These are phyloP conservation scores for Ceratocystiopsis minuta DNA, from an alignment of 2,329 filamentous ascomycete genomes.

Conservation along the genomic window DNA sequence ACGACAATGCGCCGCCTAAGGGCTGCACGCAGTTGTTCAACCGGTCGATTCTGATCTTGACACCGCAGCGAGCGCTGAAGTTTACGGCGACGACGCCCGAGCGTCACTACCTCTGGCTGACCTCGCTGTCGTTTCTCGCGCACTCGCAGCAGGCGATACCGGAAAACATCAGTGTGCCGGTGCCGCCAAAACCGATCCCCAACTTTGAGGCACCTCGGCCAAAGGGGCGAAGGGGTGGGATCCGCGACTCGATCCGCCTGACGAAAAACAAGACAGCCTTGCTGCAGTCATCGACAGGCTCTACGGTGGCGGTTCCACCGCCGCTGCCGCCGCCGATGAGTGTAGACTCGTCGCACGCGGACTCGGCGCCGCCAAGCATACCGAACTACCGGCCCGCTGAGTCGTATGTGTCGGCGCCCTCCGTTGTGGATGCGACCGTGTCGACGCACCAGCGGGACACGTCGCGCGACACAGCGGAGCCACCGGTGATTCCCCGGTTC, in stretches of 20 bases:
- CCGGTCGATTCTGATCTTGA: conserved; percentile 86
- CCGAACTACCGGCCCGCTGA: conserved; percentile 26
- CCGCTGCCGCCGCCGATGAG: conserved; percentile 10
- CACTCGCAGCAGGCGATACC: conserved; percentile 71
- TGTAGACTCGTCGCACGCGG: conserved; percentile 15
- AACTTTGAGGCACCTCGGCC: conserved; percentile 31
- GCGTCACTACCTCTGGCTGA: conserved; percentile 88
- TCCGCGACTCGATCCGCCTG: conserved; percentile 77
- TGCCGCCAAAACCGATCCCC: conserved; percentile 24
- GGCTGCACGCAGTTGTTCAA: conserved; percentile 54
- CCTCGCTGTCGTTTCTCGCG: conserved; percentile 82
- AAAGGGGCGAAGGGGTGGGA: conserved; percentile 35
- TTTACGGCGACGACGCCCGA: conserved; percentile 75
- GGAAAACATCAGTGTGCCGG: conserved; percentile 43
- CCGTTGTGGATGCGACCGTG: conserved; percentile 8
- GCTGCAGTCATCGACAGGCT: conserved; percentile 9
- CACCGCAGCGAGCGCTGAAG: conserved; percentile 81
- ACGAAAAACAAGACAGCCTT: conserved; percentile 49
- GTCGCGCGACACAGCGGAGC: conserved; percentile 46
- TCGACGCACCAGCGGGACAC: conserved; percentile 27
- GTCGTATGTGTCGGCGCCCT: conserved; percentile 17
- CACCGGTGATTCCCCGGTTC: conserved; percentile 55
- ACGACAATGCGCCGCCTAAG: conserved; percentile 73
- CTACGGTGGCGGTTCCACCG: conserved; percentile 7
- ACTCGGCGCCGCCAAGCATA: conserved; percentile 31